These are phyloP conservation scores for Cyamopsis tetragonoloba DNA, from an alignment of 306 rosid genomes.

Conservation along the genomic window DNA sequence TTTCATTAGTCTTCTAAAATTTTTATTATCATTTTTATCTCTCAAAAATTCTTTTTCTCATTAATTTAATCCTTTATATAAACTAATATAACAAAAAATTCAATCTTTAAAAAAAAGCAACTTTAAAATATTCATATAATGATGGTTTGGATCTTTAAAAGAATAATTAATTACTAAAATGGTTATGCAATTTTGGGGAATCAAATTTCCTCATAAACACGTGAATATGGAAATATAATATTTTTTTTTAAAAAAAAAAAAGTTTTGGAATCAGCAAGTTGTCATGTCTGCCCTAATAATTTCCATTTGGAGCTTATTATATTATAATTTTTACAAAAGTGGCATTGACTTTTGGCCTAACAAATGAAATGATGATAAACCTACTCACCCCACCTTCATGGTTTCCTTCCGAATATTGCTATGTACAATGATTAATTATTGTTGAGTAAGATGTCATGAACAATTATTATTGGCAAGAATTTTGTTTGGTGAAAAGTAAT, in stretches of 20 bases:
- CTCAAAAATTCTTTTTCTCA: too few relatives aligned
- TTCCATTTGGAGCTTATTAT: background rate
- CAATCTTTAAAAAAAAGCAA: too few relatives aligned
- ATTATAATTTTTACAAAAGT: background rate
- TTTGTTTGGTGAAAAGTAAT: too few relatives aligned
- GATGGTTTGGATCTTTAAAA: too few relatives aligned
- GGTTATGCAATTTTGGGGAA: background rate
- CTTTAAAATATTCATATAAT: too few relatives aligned
- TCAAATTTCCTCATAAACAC: background rate
- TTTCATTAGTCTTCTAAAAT: too few relatives aligned
- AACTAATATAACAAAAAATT: too few relatives aligned
- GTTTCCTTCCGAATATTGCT: background rate
- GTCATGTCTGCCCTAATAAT: background rate
- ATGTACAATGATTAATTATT: slow-evolving; percentile 3
- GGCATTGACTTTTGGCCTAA: slow-evolving; percentile 18
- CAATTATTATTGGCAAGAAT: too few relatives aligned
- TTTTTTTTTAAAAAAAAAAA: background rate
- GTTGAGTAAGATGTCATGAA: background rate
- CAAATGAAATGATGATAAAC: slow-evolving; percentile 25
- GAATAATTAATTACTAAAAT: too few relatives aligned
- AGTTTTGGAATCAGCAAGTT: background rate
- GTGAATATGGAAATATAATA: background rate
- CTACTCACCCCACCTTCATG: background rate
- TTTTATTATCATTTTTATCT: too few relatives aligned
- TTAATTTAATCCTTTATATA: too few relatives aligned